Percentiles rank a stretch among this genome's conserved stretches.
Conservation (phyloP, 306 rosid genomes). For the Gastrolobium bilobum region DNA sequence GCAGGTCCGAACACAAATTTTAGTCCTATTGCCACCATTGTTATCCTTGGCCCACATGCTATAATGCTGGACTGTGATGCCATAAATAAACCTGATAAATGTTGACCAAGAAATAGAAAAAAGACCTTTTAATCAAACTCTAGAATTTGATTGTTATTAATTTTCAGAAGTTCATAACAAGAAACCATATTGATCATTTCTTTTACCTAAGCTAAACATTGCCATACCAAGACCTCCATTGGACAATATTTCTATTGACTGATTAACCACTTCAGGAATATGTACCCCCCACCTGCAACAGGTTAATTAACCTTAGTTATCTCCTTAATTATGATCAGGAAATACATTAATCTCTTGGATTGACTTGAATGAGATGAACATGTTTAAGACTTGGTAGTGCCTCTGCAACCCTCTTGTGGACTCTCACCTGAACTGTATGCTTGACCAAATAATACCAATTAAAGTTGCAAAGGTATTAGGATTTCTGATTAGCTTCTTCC, state of each 20-base stretch:
- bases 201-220: slow-evolving; percentile 90
- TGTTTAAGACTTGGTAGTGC: not conserved
- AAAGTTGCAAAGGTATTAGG: slow-evolving; percentile 93
- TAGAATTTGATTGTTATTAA: not conserved
- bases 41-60: slow-evolving; percentile 82
- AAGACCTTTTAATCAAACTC: slow-evolving; percentile 39
- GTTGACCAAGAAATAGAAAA: slow-evolving; percentile 7
- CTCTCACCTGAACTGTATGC: slow-evolving; percentile 77
- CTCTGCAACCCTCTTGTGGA: not conserved
- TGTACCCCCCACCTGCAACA: slow-evolving; percentile 77
- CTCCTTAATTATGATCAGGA: not conserved
- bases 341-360: slow-evolving; percentile 13
- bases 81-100: slow-evolving; percentile 74
- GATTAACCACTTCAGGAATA: slow-evolving; percentile 69
- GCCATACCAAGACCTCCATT: slow-evolving; percentile 98
- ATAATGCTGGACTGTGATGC: slow-evolving; percentile 76
- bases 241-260: slow-evolving; percentile 69
- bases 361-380: not conserved
- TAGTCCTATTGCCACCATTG: slow-evolving; percentile 52
- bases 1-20: slow-evolving; percentile 79
- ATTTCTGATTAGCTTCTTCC: slow-evolving; percentile 73
- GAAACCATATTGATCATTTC: not conserved
- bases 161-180: not conserved
- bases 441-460: slow-evolving; percentile 82
- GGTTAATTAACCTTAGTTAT: slow-evolving; percentile 5